A percentile compares a stretch with the other conserved stretches of the same genome.
phyloP scores from a whole-genome alignment of 2,329 filamentous ascomycete genomes.

The Beauveria australis region DNA sequence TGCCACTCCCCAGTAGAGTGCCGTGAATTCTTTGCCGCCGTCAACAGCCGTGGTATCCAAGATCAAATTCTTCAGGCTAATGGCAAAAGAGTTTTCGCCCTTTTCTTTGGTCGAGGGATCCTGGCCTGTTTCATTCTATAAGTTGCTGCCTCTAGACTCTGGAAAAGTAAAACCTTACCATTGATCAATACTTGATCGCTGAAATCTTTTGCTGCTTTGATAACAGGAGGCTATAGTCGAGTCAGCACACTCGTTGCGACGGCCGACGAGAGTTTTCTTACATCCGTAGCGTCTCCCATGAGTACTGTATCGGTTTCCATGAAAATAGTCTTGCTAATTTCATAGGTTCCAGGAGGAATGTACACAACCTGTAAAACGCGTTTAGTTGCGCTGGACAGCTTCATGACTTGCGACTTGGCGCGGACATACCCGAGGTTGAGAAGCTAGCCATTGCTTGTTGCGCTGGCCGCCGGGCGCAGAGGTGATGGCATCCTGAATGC shows the following conservation, averaged over 20 bases:
- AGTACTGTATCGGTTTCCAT: constrained; percentile 38
- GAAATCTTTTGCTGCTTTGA: constrained; percentile 32
- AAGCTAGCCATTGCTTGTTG: constrained; percentile 9
- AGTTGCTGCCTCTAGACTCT: not conserved
- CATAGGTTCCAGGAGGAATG: constrained; percentile 34
- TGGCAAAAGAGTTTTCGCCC: constrained; percentile 34
- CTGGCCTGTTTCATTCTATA: constrained; percentile 12
- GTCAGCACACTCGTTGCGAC: constrained; percentile 5
- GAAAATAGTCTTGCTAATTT: constrained; percentile 28
- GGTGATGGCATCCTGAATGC: not conserved
- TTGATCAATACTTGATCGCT: constrained; percentile 16
- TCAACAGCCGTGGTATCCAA: constrained; percentile 32
- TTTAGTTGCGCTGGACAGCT: not conserved
- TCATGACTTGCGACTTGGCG: not conserved
- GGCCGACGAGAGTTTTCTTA: not conserved
- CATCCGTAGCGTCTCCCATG: constrained; percentile 36
- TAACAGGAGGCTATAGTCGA: constrained; percentile 24
- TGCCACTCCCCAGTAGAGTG: constrained; percentile 37
- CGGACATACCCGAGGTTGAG: constrained; percentile 15
- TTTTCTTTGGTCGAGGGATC: constrained; percentile 25
- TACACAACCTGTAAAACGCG: constrained; percentile 22
- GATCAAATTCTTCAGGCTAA: constrained; percentile 35
- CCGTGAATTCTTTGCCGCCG: constrained; percentile 28
- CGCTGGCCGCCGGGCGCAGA: constrained; percentile 1
- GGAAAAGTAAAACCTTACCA: not conserved